A percentile compares a stretch with the other conserved stretches of the same genome.
These are phyloP conservation scores for Microsporum audouinii DNA, from an alignment of 2,329 filamentous ascomycete species.

Conservation along the genomic window DNA sequence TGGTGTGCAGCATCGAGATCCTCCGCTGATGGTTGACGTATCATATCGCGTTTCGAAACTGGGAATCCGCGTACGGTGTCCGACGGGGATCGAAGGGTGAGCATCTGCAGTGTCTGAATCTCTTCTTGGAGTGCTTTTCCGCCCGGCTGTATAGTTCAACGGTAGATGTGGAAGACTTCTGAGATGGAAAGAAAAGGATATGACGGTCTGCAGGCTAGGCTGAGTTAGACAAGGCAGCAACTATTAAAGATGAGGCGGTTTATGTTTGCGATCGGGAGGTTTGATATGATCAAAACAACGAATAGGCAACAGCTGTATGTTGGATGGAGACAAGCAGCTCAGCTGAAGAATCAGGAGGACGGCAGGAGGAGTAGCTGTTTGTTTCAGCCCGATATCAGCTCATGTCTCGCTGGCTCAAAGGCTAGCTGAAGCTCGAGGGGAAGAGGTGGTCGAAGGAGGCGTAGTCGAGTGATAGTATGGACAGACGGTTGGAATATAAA, in stretches of 20 bases:
- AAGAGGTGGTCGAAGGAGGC: not conserved
- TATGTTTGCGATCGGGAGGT: not conserved
- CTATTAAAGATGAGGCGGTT: not conserved
- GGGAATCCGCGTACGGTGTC: constrained; percentile 5
- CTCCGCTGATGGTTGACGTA: constrained; percentile 36
- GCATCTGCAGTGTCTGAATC: constrained; percentile 1
- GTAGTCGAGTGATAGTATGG: not conserved
- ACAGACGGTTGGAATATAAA: not conserved
- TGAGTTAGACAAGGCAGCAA: not conserved
- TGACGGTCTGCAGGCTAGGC: not conserved
- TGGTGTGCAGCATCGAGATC: constrained; percentile 39
- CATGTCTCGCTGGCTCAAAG: not conserved
- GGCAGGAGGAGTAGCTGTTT: not conserved
- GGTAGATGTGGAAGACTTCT: not conserved
- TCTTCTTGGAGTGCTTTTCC: not conserved
- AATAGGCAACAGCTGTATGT: not conserved
- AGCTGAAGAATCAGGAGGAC: not conserved
- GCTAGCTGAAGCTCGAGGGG: not conserved
- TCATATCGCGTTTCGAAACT: constrained; percentile 10
- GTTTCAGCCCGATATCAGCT: not conserved
- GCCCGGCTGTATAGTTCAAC: not conserved
- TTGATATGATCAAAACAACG: not conserved
- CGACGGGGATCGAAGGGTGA: not conserved
- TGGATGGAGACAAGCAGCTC: not conserved
- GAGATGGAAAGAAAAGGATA: not conserved